phyloP scores from a whole-genome alignment of 176 grass and related monocot genomes.

The Luzula sylvatica region DNA sequence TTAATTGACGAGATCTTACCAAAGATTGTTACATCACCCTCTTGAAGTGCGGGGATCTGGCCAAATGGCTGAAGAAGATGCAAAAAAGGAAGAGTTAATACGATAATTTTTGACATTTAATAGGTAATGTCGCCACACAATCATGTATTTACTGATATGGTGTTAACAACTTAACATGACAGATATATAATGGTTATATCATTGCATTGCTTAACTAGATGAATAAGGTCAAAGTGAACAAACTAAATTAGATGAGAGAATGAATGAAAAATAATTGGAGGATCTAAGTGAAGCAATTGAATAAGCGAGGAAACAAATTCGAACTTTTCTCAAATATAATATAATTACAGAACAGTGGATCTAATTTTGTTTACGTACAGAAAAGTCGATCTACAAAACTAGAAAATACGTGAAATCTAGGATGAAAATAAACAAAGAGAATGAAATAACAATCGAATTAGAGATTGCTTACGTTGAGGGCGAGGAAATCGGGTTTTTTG shows the following conservation, averaged over 20 bases:
- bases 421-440: neutral
- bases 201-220: too few species aligned
- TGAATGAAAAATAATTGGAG: neutral
- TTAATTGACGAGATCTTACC: constrained; percentile 21
- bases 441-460: neutral
- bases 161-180: too few species aligned
- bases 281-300: neutral
- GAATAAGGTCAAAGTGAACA: too few species aligned
- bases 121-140: too few species aligned
- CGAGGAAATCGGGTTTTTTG: constrained; percentile 66
- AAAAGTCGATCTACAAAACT: too few species aligned
- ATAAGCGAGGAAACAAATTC: neutral
- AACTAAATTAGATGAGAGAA: neutral
- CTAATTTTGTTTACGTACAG: too few species aligned
- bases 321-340: neutral
- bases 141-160: too few species aligned
- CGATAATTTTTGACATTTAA: too few species aligned
- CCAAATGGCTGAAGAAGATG: constrained; percentile 64
- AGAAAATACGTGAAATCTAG: too few species aligned
- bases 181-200: too few species aligned
- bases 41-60: constrained; percentile 67
- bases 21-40: constrained; percentile 51
- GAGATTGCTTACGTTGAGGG: constrained; percentile 35
- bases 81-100: neutral
- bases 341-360: too few species aligned